These are phyloP conservation scores for Mortierella sp. DNA, from an alignment of 371 early-diverging fungal genomes.

Conservation along the genomic window DNA sequence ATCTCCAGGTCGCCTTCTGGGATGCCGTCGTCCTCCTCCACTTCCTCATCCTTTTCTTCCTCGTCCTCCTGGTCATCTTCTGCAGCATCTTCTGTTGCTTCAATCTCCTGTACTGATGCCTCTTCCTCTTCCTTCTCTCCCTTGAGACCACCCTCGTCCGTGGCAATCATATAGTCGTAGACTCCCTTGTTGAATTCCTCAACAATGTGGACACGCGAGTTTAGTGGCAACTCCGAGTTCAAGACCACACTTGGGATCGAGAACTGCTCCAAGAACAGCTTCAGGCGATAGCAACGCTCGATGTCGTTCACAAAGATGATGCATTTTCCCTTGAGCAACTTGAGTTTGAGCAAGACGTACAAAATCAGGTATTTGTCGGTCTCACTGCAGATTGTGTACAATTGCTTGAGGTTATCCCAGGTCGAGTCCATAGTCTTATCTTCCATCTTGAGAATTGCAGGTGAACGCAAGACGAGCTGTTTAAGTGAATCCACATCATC, in stretches of 20 bases:
- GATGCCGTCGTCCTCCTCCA: conserved; percentile 30
- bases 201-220: conserved; percentile 89
- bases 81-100: conserved; percentile 47
- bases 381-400: conserved; percentile 72
- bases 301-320: conserved; percentile 95
- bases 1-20: conserved; percentile 54
- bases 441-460: conserved; percentile 83
- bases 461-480: conserved; percentile 85
- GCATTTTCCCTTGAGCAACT: conserved; percentile 89
- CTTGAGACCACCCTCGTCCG: conserved; percentile 85
- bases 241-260: conserved; percentile 90
- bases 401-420: conserved; percentile 55
- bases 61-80: conserved; percentile 34
- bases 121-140: conserved; percentile 79
- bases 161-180: conserved; percentile 96
- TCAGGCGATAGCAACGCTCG: conserved; percentile 91
- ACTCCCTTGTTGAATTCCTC: conserved; percentile 98
- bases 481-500: conserved; percentile 88
- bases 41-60: conserved; percentile 28
- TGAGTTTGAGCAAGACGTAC: conserved; percentile 91
- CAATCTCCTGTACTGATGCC: conserved; percentile 40
- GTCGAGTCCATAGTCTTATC: conserved; percentile 75
- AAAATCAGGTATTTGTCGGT: conserved; percentile 90
- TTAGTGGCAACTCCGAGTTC: conserved; percentile 94
- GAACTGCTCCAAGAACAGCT: conserved; percentile 96